A percentile compares a stretch with the other conserved stretches of the same genome.
phyloP scores from a whole-genome alignment of 495 filamentous ascomycete genomes.

The Neurospora sublineolata region DNA sequence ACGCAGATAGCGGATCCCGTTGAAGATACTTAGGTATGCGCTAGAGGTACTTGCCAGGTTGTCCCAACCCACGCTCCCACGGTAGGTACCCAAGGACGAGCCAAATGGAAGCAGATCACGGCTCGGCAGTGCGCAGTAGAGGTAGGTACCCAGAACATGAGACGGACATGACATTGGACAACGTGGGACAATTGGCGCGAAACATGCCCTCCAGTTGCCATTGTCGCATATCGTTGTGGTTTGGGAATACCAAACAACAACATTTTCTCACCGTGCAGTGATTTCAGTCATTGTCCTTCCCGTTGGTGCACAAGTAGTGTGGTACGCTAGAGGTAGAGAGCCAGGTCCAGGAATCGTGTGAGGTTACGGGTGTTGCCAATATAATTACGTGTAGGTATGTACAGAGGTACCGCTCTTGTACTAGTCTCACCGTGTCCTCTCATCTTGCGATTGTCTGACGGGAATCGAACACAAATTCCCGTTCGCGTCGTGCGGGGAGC shows the following conservation, averaged over 20 bases:
- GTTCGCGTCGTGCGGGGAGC: background rate
- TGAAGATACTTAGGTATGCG: background rate
- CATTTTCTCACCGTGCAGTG: background rate
- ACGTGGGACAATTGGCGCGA: background rate
- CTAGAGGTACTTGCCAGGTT: background rate
- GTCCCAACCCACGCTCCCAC: background rate
- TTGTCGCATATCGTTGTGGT: background rate
- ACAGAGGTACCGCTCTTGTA: background rate
- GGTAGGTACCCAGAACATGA: background rate
- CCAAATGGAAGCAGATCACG: background rate
- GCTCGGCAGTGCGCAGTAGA: background rate
- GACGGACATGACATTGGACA: background rate
- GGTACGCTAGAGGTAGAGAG: background rate
- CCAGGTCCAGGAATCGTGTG: background rate
- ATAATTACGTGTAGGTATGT: background rate
- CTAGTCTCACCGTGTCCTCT: background rate
- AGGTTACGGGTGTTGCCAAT: background rate
- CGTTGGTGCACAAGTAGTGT: background rate
- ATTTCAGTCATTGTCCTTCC: background rate
- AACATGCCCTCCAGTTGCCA: background rate
- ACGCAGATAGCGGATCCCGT: background rate
- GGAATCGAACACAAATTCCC: background rate
- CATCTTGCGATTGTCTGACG: background rate
- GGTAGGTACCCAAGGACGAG: background rate
- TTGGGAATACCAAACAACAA: background rate